Evolutionary conservation across 2,329 filamentous ascomycete species (phyloP), one percentile per base, ranked within the genome.

Genomic region (Dothideomycetes sp.): DNA sequence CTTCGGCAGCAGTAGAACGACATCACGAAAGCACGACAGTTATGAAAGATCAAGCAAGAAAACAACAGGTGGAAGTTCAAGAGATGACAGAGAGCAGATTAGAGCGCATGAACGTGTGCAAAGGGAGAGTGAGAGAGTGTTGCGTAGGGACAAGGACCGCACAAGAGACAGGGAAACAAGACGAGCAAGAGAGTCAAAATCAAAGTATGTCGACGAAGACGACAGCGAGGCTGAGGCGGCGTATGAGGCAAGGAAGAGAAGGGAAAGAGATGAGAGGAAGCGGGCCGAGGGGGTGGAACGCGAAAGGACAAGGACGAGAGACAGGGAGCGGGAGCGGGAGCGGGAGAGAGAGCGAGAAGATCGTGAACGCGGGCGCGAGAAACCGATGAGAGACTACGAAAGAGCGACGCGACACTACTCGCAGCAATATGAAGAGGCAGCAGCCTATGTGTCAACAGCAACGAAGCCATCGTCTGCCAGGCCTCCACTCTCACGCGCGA

Each of bases 91-190:
- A 39, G 46, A 46, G 39, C 48, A 47, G 36, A 49, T 42, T 24
- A 52, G 22, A 36, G 46, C 33, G 32, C 43, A 25, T 23, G 43
- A 42, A 12, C 31, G 36, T 12, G 48, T 42, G 27, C 44, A 37
- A 28, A 53, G 53, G 40, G 55, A 58, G 17, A 52, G 46, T 20
- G 64, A 68, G 45, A 56, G 61, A 20, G 51, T 27, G 9, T 40
- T 18, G 16, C 28, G 37, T n/a, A 25, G 24, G 5, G 29, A 33
- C 17, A 33, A 40, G 29, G 19, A 55, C 44, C 59, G 61, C 48
- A 54, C 55, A 32, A 55, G 56, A 36, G 62, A 65, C 11, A 57
- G 57, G 44, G 65, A 68, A 24, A 53, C 58, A 7, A 57, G 58
- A 31, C 53, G 55, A 41, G 62, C 66, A 7, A 57, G 62, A 35